phyloP scores from a whole-genome alignment of 2,329 filamentous ascomycete genomes.

The Trichoderma citrinoviride region DNA sequence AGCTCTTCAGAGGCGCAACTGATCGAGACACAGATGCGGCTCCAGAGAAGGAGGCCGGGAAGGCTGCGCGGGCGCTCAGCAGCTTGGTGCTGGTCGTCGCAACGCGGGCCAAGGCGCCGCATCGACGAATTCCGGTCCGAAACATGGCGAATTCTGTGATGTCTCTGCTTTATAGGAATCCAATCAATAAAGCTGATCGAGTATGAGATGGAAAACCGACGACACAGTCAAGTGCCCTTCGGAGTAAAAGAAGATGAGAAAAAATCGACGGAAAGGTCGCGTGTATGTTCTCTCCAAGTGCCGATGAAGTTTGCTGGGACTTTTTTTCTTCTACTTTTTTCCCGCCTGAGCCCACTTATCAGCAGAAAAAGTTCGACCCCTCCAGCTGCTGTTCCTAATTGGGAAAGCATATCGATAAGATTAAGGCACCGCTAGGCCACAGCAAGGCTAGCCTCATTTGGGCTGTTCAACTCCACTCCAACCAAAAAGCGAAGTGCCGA shows the following conservation, averaged over 20 bases:
- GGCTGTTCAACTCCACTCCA: too few species aligned
- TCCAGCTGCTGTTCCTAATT: constrained; percentile 10
- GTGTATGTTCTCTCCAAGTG: background rate
- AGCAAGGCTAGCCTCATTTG: background rate
- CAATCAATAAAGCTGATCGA: background rate
- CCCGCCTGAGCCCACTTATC: constrained; percentile 1
- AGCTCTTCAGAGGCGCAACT: constrained; percentile 25
- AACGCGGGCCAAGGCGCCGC: constrained; percentile 38
- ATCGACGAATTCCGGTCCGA: constrained; percentile 41
- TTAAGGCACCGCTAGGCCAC: background rate
- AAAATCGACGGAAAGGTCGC: background rate
- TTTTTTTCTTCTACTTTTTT: background rate
- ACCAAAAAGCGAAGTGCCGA: background rate
- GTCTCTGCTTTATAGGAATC: background rate
- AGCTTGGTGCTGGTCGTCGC: constrained; percentile 32
- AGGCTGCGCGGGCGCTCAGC: constrained; percentile 31
- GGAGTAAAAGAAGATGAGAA: background rate
- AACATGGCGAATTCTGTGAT: constrained; percentile 31
- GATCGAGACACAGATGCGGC: constrained; percentile 26
- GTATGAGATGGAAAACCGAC: background rate
- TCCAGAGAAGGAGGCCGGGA: constrained; percentile 28
- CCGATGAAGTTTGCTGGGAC: background rate
- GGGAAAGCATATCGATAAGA: constrained; percentile 10
- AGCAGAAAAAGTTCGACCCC: constrained; percentile 8
- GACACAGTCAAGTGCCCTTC: constrained; percentile 15